Evolutionary conservation across 768 basidiomycete species (phyloP).

Genomic region (Russula foetens): DNA sequence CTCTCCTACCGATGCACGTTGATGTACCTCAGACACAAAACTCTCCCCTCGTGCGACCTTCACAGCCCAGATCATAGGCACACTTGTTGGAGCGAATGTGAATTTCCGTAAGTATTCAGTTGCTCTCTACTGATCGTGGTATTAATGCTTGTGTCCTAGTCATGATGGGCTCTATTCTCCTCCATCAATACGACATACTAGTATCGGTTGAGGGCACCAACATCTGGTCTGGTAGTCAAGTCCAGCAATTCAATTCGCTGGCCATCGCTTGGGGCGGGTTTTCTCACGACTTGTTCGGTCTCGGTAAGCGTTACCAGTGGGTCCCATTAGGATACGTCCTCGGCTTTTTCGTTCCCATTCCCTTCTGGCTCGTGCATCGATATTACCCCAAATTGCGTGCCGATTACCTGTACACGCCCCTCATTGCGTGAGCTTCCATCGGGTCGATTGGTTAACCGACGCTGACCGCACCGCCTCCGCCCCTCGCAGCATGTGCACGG

Average conservation of each 20-base stretch:
- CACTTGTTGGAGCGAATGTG: slow-evolving; percentile 36
- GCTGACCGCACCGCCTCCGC: not conserved
- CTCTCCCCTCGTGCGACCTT: slow-evolving; percentile 43
- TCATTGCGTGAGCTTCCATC: slow-evolving; percentile 31
- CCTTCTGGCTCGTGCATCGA: slow-evolving; percentile 42
- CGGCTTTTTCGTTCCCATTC: slow-evolving; percentile 43
- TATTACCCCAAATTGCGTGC: slow-evolving; percentile 38
- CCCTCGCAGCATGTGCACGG: slow-evolving; percentile 35
- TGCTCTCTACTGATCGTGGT: not conserved
- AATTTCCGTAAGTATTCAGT: slow-evolving; percentile 25
- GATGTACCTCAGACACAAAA: slow-evolving; percentile 30
- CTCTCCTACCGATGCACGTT: not conserved
- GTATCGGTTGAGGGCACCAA: slow-evolving; percentile 50
- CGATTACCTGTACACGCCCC: slow-evolving; percentile 41
- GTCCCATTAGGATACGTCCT: slow-evolving; percentile 41
- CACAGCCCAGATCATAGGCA: slow-evolving; percentile 42
- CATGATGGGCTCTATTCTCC: slow-evolving; percentile 53
- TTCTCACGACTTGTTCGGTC: slow-evolving; percentile 15
- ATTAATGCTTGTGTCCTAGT: slow-evolving; percentile 23
- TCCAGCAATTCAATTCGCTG: slow-evolving; percentile 44
- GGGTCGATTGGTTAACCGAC: not conserved
- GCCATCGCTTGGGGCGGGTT: slow-evolving; percentile 44
- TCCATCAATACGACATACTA: slow-evolving; percentile 41
- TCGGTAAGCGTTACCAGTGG: slow-evolving; percentile 34
- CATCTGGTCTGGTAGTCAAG: slow-evolving; percentile 42